Evolutionary conservation across 148 eudicot genomes (phyloP).

Genomic region (Pharnaceum exiguum): DNA sequence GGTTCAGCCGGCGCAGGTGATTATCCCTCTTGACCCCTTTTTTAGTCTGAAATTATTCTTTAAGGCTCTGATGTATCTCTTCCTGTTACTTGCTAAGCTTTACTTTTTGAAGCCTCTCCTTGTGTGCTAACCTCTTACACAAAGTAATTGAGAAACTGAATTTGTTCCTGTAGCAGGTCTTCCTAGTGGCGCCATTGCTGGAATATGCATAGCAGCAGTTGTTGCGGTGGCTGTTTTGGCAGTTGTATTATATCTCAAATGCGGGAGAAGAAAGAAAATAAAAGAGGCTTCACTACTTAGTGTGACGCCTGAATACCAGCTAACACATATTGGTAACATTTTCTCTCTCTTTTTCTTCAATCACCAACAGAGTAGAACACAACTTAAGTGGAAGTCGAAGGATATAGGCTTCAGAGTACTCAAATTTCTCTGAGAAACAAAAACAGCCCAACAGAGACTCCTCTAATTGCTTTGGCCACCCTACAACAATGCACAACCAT

Average conservation of each 20-base stretch:
- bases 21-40: neutral
- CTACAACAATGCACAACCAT: too few relatives aligned
- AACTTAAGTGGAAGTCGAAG: too few relatives aligned
- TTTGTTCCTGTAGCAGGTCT: constrained; percentile 32
- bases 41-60: constrained; percentile 7
- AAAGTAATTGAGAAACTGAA: neutral
- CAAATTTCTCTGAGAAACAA: too few relatives aligned
- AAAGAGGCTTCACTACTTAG: constrained; percentile 26
- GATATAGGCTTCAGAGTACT: too few relatives aligned
- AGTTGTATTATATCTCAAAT: constrained; percentile 29
- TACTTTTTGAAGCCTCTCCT: too few relatives aligned
- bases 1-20: constrained; percentile 21
- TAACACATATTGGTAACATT: constrained; percentile 26
- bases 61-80: neutral
- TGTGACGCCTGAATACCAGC: constrained; percentile 26
- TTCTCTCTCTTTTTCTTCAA: neutral
- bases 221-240: constrained; percentile 30
- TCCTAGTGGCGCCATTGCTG: constrained; percentile 44
- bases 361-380: neutral
- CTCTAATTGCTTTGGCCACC: too few relatives aligned
- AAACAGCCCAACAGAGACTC: too few relatives aligned
- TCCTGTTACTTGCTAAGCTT: neutral
- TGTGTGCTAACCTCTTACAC: too few relatives aligned
- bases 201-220: constrained; percentile 39
- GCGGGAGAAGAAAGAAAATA: constrained; percentile 32